Conservation (phyloP, 306 rosid genomes). For the Begonia fuchsioides region DNA sequence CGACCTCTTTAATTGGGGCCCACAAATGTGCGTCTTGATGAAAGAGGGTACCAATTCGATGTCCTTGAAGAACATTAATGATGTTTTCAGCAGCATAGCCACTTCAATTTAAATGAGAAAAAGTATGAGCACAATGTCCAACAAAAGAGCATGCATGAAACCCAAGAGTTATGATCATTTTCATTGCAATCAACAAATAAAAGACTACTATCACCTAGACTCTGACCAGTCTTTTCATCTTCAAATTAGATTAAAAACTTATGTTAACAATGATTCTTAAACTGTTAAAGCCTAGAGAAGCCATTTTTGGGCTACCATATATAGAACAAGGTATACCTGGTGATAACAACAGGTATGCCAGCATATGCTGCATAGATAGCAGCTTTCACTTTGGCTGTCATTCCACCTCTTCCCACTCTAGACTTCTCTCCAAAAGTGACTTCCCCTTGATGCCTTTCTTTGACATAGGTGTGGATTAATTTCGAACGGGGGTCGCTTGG, state of each 20-base stretch:
- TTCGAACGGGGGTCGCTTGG: constrained; percentile 67
- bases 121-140: too few relatives aligned
- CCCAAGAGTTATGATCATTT: too few relatives aligned
- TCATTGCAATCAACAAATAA: too few relatives aligned
- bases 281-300: too few relatives aligned
- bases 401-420: constrained; percentile 77
- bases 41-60: constrained; percentile 67
- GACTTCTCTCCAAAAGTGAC: constrained; percentile 86
- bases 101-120: constrained; percentile 17
- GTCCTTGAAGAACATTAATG: constrained; percentile 63
- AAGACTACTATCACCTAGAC: too few relatives aligned
- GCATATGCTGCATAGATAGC: constrained; percentile 59
- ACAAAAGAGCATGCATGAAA: too few relatives aligned
- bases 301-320: too few relatives aligned
- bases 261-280: too few relatives aligned
- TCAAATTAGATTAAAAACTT: too few relatives aligned
- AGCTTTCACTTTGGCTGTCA: constrained; percentile 87
- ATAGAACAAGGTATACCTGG: constrained; percentile 32
- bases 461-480: constrained; percentile 61
- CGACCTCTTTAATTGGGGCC: constrained; percentile 45
- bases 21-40: constrained; percentile 78
- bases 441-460: constrained; percentile 57
- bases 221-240: too few relatives aligned
- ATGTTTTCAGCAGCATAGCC: constrained; percentile 66
- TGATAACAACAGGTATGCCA: constrained; percentile 78